phyloP scores from a whole-genome alignment of 169 alveolate genomes.

The Neospora caninum region DNA sequence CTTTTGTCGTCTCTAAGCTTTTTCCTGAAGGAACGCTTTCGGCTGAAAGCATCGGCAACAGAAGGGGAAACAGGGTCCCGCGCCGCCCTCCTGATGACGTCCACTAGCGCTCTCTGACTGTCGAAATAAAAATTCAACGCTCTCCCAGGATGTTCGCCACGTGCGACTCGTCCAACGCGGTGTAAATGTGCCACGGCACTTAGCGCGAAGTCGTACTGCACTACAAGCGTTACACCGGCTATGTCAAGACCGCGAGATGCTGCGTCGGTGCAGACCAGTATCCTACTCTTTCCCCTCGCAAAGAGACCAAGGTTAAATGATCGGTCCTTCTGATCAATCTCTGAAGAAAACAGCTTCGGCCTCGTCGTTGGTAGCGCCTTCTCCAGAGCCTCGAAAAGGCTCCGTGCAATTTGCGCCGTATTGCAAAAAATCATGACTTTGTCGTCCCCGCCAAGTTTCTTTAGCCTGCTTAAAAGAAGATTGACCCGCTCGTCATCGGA shows the following conservation, averaged over 20 bases:
- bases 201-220: conserved; percentile 51
- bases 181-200: conserved; percentile 44
- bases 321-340: not conserved
- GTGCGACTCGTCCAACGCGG: conserved; percentile 53
- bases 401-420: conserved; percentile 50
- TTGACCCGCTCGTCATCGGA: conserved; percentile 16
- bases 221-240: not conserved
- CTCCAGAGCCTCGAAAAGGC: conserved; percentile 38
- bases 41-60: conserved; percentile 59
- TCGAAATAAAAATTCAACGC: conserved; percentile 16
- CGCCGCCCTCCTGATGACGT: conserved; percentile 35
- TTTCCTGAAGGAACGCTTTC: conserved; percentile 56
- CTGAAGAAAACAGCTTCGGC: conserved; percentile 34
- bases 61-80: conserved; percentile 18
- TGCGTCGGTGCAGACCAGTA: conserved; percentile 53
- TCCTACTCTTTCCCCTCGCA: conserved; percentile 3
- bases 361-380: conserved; percentile 36
- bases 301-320: conserved; percentile 15
- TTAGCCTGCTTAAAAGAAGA: conserved; percentile 1
- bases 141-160: conserved; percentile 41
- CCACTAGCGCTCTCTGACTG: conserved; percentile 33
- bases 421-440: conserved; percentile 51
- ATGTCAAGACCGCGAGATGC: conserved; percentile 52
- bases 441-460: conserved; percentile 28
- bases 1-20: not conserved